A percentile compares a stretch with the other conserved stretches of the same genome.
Evolutionary conservation across 345 rosid genomes (phyloP).

Genomic region (Salix caprea): DNA sequence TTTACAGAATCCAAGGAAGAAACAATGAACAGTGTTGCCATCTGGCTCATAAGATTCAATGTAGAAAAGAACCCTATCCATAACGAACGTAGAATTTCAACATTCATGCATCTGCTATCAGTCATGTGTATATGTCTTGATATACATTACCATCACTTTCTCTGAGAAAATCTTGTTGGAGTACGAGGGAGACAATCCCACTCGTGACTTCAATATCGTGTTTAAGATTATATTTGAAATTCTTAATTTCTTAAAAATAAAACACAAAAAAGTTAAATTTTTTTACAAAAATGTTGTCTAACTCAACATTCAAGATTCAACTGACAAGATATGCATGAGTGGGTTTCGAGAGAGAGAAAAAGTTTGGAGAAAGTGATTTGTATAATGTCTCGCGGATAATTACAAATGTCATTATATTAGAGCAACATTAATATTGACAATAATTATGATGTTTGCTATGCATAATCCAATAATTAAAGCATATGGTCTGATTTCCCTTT

Average conservation of each 20-base stretch:
- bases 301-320: constrained; percentile 17
- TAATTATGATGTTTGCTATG: background rate
- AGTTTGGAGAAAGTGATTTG: background rate
- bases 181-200: constrained; percentile 43
- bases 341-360: background rate
- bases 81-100: background rate
- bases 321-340: background rate
- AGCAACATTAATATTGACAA: background rate
- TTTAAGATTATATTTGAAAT: too few species aligned
- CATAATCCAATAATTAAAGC: background rate
- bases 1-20: background rate
- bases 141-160: constrained; percentile 9
- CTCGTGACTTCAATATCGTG: constrained; percentile 26
- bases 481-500: background rate
- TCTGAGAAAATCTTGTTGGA: constrained; percentile 22
- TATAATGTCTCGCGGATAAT: background rate
- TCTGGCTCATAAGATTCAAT: background rate
- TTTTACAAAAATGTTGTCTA: background rate
- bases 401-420: background rate
- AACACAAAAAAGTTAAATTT: too few species aligned
- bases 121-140: background rate
- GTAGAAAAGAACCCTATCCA: background rate
- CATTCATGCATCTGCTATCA: background rate
- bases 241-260: too few species aligned
- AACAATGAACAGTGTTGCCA: background rate